Conservation (phyloP, 768 basidiomycete species). For the Daedaleopsis nitida region DNA sequence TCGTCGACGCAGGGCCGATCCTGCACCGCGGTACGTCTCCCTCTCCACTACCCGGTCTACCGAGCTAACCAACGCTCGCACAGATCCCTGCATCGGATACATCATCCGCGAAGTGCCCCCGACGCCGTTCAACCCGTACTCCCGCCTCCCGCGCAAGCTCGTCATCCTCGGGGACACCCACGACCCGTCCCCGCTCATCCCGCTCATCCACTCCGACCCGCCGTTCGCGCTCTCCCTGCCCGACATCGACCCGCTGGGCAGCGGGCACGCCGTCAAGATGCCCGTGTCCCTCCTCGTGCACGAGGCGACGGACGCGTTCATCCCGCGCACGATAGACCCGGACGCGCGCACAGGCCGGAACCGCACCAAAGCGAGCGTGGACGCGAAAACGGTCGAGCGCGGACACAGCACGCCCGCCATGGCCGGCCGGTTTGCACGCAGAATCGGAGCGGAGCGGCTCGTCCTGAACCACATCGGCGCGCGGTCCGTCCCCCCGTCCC, state of each 20-base stretch:
- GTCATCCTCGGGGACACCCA: conserved; percentile 80
- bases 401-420: conserved; percentile 81
- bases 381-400: conserved; percentile 51
- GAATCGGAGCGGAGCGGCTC: conserved; percentile 57
- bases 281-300: conserved; percentile 71
- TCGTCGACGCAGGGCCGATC: conserved; percentile 78
- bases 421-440: conserved; percentile 75
- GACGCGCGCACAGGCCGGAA: conserved; percentile 44
- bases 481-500: conserved; percentile 44
- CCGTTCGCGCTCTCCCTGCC: conserved; percentile 8
- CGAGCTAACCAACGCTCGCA: not conserved
- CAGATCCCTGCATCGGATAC: conserved; percentile 82
- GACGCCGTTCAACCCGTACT: conserved; percentile 3
- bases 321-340: conserved; percentile 57
- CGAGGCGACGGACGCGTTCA: conserved; percentile 78
- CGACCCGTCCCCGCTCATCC: conserved; percentile 61
- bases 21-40: conserved; percentile 63
- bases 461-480: conserved; percentile 80
- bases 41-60: not conserved
- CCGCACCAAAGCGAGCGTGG: conserved; percentile 38
- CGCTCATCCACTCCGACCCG: conserved; percentile 38
- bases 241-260: conserved; percentile 40
- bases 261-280: conserved; percentile 1
- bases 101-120: conserved; percentile 60
- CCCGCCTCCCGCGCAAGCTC: conserved; percentile 55